Conservation (phyloP, 352 stramenopile species). For the Phytopythium kandeliae region DNA sequence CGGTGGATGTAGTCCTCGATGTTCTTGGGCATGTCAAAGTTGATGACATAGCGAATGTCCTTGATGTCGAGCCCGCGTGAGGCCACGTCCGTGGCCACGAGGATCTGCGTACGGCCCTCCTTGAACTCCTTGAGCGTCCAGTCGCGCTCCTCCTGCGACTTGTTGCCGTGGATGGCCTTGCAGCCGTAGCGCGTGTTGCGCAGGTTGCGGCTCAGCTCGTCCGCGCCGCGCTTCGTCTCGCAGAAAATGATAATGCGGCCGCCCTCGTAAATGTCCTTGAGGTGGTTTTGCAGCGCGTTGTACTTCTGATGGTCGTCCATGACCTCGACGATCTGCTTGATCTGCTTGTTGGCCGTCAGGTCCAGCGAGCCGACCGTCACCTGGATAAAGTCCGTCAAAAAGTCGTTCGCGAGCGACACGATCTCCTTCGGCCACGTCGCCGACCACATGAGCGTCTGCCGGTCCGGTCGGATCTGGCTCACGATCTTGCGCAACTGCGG, state of each 20-base stretch:
- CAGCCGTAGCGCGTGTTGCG: conserved; percentile 92
- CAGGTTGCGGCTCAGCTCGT: conserved; percentile 94
- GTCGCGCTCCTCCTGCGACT: conserved; percentile 97
- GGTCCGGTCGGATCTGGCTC: conserved; percentile 95
- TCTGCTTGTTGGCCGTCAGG: conserved; percentile 97
- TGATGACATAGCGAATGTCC: conserved; percentile 98
- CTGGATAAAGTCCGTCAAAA: conserved; percentile 97
- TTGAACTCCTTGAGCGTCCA: conserved; percentile 98
- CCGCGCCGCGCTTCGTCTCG: conserved; percentile 98
- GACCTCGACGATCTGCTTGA: conserved; percentile 97
- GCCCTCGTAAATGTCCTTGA: conserved; percentile 86
- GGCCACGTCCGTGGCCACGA: conserved; percentile 99
- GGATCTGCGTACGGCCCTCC: conserved; percentile 89
- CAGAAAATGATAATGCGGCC: conserved; percentile 98
- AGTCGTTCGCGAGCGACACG: conserved; percentile 95
- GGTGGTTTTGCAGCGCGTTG: conserved; percentile 72
- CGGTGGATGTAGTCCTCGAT: conserved; percentile 99
- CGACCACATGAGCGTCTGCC: conserved; percentile 99
- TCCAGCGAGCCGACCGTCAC: conserved; percentile 94
- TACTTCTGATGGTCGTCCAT: conserved; percentile 97
- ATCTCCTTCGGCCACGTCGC: conserved; percentile 99
- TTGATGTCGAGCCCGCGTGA: conserved; percentile 99
- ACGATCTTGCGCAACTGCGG: conserved; percentile 95
- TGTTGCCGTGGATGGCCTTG: conserved; percentile 99
- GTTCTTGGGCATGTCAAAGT: conserved; percentile 99